phyloP scores from a whole-genome alignment of 306 rosid genomes.

The Parietaria judaica region DNA sequence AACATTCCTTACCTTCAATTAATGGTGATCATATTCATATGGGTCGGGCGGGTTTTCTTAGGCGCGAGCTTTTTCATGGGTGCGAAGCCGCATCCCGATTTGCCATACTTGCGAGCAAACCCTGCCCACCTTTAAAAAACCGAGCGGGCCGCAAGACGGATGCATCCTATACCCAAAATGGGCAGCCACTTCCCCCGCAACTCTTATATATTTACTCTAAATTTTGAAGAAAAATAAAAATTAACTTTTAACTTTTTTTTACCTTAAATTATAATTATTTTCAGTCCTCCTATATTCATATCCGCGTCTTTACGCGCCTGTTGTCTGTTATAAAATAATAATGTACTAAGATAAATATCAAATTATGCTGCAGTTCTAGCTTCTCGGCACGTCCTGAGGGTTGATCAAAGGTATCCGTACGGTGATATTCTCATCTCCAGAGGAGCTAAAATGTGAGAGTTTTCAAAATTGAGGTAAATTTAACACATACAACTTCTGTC shows the following conservation, averaged over 20 bases:
- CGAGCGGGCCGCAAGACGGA: no score
- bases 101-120: no score
- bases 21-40: neutral
- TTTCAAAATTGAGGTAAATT: conserved; percentile 16
- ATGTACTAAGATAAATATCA: neutral
- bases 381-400: conserved; percentile 44
- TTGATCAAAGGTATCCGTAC: conserved; percentile 44
- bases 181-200: no score
- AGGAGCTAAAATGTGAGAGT: conserved; percentile 62
- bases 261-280: neutral
- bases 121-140: no score
- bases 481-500: neutral
- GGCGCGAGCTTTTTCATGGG: no score
- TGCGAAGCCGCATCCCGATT: no score
- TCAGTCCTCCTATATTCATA: no score
- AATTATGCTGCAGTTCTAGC: conserved; percentile 49
- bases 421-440: conserved; percentile 57
- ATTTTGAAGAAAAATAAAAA: neutral
- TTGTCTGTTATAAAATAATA: neutral
- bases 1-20: neutral
- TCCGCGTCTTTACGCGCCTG: neutral
- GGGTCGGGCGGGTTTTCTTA: no score
- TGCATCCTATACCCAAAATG: no score
- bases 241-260: neutral
- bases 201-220: neutral